phyloP scores from a whole-genome alignment of 805 yeast genomes.

The Nakazawaea siamensis region DNA sequence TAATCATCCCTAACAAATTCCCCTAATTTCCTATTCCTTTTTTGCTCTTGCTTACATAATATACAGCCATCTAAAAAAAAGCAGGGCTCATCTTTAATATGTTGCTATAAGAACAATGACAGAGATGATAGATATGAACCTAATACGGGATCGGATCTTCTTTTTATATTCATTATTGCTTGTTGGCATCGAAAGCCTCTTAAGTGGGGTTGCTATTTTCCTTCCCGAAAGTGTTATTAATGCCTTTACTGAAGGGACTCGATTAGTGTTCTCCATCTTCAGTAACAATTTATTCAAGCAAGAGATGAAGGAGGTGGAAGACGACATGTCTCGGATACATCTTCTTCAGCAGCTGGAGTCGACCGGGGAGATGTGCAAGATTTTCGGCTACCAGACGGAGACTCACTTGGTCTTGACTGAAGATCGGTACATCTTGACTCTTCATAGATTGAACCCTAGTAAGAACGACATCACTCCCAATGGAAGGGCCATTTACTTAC shows the following conservation, averaged over 20 bases:
- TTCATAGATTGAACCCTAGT: conserved; percentile 24
- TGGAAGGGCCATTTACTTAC: conserved; percentile 63
- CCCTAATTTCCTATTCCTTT: too few species aligned
- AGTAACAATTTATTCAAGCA: conserved; percentile 2
- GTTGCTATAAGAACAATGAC: too few species aligned
- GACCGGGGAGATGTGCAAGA: conserved; percentile 56
- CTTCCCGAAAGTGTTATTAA: conserved; percentile 5
- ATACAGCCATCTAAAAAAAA: too few species aligned
- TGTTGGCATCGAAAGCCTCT: conserved; percentile 4
- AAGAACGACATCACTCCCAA: conserved; percentile 13
- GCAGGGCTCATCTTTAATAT: too few species aligned
- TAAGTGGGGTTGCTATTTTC: conserved; percentile 6
- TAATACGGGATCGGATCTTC: conserved; percentile 3
- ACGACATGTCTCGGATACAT: conserved; percentile 17
- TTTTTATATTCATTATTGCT: conserved; percentile 4
- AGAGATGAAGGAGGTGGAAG: conserved; percentile 5
- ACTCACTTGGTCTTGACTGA: conserved; percentile 28
- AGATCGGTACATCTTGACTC: conserved; percentile 30
- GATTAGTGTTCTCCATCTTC: conserved; percentile 2
- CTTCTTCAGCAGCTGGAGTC: conserved; percentile 36
- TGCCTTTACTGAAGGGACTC: conserved; percentile 4
- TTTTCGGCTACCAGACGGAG: conserved; percentile 38
- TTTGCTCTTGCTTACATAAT: too few species aligned
- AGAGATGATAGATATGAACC: too few species aligned
- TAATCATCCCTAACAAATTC: too few species aligned